A percentile compares a stretch with the other conserved stretches of the same genome.
phyloP scores from a whole-genome alignment of 139 green algal genomes.

The Chlamydomonas schloesseri region DNA sequence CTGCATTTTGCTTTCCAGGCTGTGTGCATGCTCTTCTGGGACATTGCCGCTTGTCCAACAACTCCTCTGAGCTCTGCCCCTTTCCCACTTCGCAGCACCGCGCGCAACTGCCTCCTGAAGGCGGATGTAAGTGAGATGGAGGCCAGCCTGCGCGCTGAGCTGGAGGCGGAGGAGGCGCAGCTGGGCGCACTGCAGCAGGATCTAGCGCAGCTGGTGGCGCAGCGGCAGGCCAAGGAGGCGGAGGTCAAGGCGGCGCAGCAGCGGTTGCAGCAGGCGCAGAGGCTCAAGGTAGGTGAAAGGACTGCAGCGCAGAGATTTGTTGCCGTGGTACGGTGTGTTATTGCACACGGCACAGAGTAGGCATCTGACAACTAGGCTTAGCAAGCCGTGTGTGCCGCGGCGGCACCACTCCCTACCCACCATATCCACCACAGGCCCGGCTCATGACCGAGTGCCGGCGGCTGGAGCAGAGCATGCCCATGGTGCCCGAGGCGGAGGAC shows the following conservation, averaged over 20 bases:
- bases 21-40: too few species aligned
- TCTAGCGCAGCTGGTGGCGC: not conserved
- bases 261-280: too few species aligned
- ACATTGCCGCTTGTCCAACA: too few species aligned
- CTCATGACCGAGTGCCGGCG: not conserved
- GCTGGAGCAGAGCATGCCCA: not conserved
- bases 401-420: not conserved
- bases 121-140: not conserved
- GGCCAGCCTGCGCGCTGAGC: not conserved
- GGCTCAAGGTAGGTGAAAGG: too few species aligned
- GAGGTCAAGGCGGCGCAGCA: not conserved
- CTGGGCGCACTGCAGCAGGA: not conserved
- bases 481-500: conserved; percentile 5
- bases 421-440: not conserved
- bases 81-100: not conserved
- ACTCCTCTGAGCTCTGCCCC: too few species aligned
- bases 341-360: too few species aligned
- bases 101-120: not conserved
- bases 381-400: too few species aligned
- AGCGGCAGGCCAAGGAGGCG: not conserved
- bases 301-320: too few species aligned
- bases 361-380: too few species aligned
- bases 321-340: too few species aligned
- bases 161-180: conserved; percentile 6
- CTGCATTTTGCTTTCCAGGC: not conserved